phyloP scores from a whole-genome alignment of 164 flowering plant genomes.

The Aristolochia californica region DNA sequence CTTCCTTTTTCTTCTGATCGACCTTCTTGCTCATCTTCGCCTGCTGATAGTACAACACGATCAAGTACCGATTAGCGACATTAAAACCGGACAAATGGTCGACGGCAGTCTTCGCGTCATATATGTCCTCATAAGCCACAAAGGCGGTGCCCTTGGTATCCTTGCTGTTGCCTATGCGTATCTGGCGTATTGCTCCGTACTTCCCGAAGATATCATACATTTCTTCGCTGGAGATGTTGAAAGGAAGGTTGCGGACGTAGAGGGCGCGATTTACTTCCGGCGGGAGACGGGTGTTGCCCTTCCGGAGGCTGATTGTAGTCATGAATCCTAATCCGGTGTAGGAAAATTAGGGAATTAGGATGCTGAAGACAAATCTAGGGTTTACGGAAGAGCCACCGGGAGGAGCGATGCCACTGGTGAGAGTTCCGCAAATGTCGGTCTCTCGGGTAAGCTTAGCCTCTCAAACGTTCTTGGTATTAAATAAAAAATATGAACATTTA shows the following conservation, averaged over 20 bases:
- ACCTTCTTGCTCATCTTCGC: conserved; percentile 98
- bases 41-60: conserved; percentile 90
- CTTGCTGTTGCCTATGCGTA: conserved; percentile 76
- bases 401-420: no score
- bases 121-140: conserved; percentile 95
- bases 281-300: conserved; percentile 85
- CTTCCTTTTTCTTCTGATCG: conserved; percentile 93
- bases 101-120: conserved; percentile 95
- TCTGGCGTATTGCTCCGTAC: conserved; percentile 93
- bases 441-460: no score
- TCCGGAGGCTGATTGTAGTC: conserved; percentile 73
- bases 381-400: no score
- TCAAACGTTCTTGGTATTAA: no score
- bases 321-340: conserved; percentile 8
- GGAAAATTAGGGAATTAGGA: no score
- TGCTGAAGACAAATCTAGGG: no score
- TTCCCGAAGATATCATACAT: conserved; percentile 99
- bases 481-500: no score
- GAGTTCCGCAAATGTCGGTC: no score
- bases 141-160: conserved; percentile 93
- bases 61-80: conserved; percentile 87
- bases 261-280: conserved; percentile 87
- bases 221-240: conserved; percentile 95
- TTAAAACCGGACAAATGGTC: conserved; percentile 95
- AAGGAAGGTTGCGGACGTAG: conserved; percentile 85